Base-by-base conservation (phyloP, 352 stramenopile genomes). In the Phytophthora podocarpi region DNA sequence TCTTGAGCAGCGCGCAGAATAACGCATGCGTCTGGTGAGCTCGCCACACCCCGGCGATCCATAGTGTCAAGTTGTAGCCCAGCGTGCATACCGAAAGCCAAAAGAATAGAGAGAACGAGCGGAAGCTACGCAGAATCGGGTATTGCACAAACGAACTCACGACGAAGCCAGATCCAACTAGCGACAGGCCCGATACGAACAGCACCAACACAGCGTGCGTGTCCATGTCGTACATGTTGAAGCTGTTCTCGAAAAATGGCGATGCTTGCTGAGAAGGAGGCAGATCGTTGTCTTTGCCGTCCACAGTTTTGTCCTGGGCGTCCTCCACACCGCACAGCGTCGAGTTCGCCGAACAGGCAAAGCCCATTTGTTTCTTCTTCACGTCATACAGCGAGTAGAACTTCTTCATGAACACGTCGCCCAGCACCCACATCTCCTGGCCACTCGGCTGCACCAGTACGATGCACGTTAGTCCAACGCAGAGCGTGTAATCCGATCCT, bases 321-420 rank as follows among this genome's bases (percentile, higher is more conserved):
- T 59, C 56, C 15, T 87, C 79, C 21, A 78, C 48, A 4, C 83
- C 83, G 50, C 83, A 93, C 1, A 78, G 42, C 15, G 48, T 55
- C 53, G 81, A 87, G 40, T 73, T 46, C 1, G 67, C 47, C 1
- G 80, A 41, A 31, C 85, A 93, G 13, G 91, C 89, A 55, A 98
- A 95, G 5, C 85, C 90, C 36, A 97, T 72, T 40, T 86, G 82
- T 58, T 95, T 89, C 34, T 89, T 86, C 45, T 84, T 54, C 15
- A 93, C 91, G 70, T 98, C 87, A 62, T 98, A 98, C 13, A 98
- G 74, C 42, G 89, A 95, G 79, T 97, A 97, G 66, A 97, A 98
- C 66, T 97, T 97, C 59, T 97, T 92, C 86, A 98, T 97, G 66
- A 98, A 98, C 13, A 98, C 89, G 45, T 98, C 95, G 20, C 95